Evolutionary conservation across 768 basidiomycete genomes (phyloP), one percentile per base, ranked within the genome.

Genomic region (Amanita thiersii): DNA sequence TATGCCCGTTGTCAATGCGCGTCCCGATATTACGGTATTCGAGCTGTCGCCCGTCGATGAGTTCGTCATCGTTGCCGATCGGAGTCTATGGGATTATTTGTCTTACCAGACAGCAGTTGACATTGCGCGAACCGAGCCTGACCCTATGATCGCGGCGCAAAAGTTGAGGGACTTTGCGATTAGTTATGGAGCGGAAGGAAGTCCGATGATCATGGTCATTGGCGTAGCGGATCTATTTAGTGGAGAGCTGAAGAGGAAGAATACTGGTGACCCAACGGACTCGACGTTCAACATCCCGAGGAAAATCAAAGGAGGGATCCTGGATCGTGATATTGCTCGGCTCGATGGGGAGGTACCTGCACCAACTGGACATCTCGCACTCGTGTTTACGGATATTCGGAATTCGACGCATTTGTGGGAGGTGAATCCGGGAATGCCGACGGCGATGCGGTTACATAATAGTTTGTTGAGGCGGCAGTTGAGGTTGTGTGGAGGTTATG

Each of bases 391-490:
- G 12, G 96, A 98, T 64, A 97, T 99, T 50, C 79, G 86, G 23
- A 97, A 97, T 52, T 98, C 96, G 43, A 98, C 96, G 0, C 83
- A 86, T 47, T 66, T 98, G 0, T 99, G 94, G 94, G 96, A 99
- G 52, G 81, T 78, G 30, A 97, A 97, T 52, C 77, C 85, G 0
- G 92, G 93, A 2, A 99, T 98, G 93, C 79, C 85, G 15, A 85
- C 83, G 0, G 92, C 93, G 2, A 93, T 96, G 72, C 78, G 80
- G 19, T 61, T 91, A 50, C 96, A 99, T 63, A 93, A 98, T 57
- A 72, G 65, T 38, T 69, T 97, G 17, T 71, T 98, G 34, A 80
- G 96, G 15, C 75, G 93, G 4, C 81, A 85, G 46, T 66, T 97
- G 23, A 79, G 94, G 20, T 70, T 85, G 30, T 93, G 92, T 52